Conservation (phyloP, 2,329 filamentous ascomycete genomes). For the Hypocrella siamensis region DNA sequence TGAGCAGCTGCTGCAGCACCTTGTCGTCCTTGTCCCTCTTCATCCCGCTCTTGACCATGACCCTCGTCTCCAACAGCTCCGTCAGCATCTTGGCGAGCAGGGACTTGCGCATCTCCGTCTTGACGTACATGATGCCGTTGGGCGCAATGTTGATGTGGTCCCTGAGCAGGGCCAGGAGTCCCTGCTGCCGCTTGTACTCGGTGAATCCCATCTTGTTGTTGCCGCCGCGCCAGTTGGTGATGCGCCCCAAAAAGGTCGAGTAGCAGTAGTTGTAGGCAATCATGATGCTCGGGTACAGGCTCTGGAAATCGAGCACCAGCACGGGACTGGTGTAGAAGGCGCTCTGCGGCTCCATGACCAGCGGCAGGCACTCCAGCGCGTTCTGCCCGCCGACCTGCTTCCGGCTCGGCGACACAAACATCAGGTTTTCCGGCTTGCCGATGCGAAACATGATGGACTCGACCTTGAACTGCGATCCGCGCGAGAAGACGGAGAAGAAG, state of each 20-base stretch:
- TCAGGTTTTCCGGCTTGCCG: slow-evolving; percentile 88
- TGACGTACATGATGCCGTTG: slow-evolving; percentile 93
- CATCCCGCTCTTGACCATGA: slow-evolving; percentile 98
- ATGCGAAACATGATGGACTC: slow-evolving; percentile 98
- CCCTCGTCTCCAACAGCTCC: slow-evolving; percentile 85
- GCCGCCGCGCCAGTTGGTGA: slow-evolving; percentile 73
- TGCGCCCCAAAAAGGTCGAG: slow-evolving; percentile 81
- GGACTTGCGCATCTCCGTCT: slow-evolving; percentile 72
- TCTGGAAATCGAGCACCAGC: slow-evolving; percentile 89
- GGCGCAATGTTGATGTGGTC: slow-evolving; percentile 84
- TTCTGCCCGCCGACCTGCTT: slow-evolving; percentile 92
- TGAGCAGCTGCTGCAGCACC: slow-evolving; percentile 68
- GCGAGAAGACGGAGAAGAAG: slow-evolving; percentile 90
- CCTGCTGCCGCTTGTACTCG: slow-evolving; percentile 64
- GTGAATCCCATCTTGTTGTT: slow-evolving; percentile 95
- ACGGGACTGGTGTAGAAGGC: slow-evolving; percentile 85
- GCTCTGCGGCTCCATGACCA: slow-evolving; percentile 96
- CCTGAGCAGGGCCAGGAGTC: slow-evolving; percentile 61
- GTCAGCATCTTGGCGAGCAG: slow-evolving; percentile 91
- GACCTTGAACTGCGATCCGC: slow-evolving; percentile 95
- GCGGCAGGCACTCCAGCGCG: slow-evolving; percentile 78
- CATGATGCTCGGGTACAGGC: slow-evolving; percentile 93
- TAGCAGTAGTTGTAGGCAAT: slow-evolving; percentile 99
- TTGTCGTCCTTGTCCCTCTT: slow-evolving; percentile 83
- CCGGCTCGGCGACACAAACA: slow-evolving; percentile 75